A percentile compares a stretch with the other conserved stretches of the same genome.
Conservation (phyloP, 2,329 filamentous ascomycete genomes). For the Epichloe hybrida region DNA sequence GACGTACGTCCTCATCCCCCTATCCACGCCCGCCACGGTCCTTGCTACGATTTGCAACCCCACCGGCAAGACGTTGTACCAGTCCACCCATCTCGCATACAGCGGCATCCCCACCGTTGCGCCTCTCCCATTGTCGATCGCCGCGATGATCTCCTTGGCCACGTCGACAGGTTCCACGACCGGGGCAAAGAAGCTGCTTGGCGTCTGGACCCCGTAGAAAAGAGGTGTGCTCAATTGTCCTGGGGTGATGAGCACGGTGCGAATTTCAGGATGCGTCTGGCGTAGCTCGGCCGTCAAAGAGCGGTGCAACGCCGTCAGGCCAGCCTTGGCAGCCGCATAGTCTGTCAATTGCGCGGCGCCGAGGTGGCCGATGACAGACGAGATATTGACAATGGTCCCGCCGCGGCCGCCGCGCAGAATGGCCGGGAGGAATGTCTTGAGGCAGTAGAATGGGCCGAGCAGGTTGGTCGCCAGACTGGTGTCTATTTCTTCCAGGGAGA, state of each 20-base stretch:
- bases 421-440: slow-evolving; percentile 71
- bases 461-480: slow-evolving; percentile 71
- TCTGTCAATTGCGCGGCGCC: slow-evolving; percentile 61
- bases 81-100: slow-evolving; percentile 69
- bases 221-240: slow-evolving; percentile 83
- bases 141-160: slow-evolving; percentile 67
- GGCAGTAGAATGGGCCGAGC: slow-evolving; percentile 72
- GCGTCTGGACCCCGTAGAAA: slow-evolving; percentile 81
- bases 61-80: slow-evolving; percentile 66
- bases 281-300: slow-evolving; percentile 65
- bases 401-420: slow-evolving; percentile 56
- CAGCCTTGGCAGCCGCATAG: slow-evolving; percentile 86
- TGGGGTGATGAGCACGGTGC: slow-evolving; percentile 72
- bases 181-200: slow-evolving; percentile 73
- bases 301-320: slow-evolving; percentile 71
- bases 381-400: slow-evolving; percentile 82
- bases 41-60: slow-evolving; percentile 61
- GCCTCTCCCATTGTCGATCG: slow-evolving; percentile 67
- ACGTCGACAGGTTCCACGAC: slow-evolving; percentile 82
- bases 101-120: slow-evolving; percentile 67
- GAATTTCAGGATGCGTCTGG: slow-evolving; percentile 52
- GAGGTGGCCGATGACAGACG: slow-evolving; percentile 75
- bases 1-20: slow-evolving; percentile 53
- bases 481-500: slow-evolving; percentile 53
- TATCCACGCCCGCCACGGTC: slow-evolving; percentile 61